A percentile compares a stretch with the other conserved stretches of the same genome.
Conservation (phyloP, 1,284 basidiomycete species). For the Athelia psychrophila region DNA sequence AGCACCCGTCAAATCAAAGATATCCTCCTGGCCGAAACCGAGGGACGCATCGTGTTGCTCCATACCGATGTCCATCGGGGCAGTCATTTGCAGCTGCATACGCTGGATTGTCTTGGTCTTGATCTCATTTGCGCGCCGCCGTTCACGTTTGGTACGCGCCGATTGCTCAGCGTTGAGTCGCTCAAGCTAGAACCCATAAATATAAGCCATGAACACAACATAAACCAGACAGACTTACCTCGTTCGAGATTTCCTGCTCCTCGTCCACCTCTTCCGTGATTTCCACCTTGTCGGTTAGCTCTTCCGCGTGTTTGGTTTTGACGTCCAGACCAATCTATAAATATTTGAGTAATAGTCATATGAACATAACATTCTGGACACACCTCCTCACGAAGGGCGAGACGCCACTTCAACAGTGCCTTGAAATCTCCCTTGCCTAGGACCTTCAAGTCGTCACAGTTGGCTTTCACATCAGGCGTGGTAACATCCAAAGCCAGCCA, state of each 20-base stretch:
- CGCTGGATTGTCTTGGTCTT: constrained; percentile 88
- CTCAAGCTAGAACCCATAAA: constrained; percentile 58
- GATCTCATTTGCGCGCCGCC: constrained; percentile 87
- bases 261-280: constrained; percentile 79
- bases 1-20: constrained; percentile 79
- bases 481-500: constrained; percentile 78
- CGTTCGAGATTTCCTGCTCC: constrained; percentile 84
- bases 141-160: constrained; percentile 77
- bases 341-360: constrained; percentile 3
- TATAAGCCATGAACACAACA: constrained; percentile 1
- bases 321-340: constrained; percentile 77
- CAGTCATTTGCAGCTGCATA: constrained; percentile 97
- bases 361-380: constrained; percentile 9
- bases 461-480: constrained; percentile 77
- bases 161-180: constrained; percentile 79
- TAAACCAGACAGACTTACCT: constrained; percentile 37
- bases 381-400: constrained; percentile 81
- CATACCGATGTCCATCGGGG: constrained; percentile 92
- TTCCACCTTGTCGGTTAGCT: constrained; percentile 76
- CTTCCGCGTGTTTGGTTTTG: constrained; percentile 68
- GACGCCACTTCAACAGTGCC: constrained; percentile 87
- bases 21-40: constrained; percentile 70
- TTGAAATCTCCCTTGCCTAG: constrained; percentile 99
- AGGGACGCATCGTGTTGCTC: constrained; percentile 80
- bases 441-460: constrained; percentile 93